These are phyloP conservation scores for Neurospora sp. DNA, from an alignment of 495 filamentous ascomycete species.

Conservation along the genomic window DNA sequence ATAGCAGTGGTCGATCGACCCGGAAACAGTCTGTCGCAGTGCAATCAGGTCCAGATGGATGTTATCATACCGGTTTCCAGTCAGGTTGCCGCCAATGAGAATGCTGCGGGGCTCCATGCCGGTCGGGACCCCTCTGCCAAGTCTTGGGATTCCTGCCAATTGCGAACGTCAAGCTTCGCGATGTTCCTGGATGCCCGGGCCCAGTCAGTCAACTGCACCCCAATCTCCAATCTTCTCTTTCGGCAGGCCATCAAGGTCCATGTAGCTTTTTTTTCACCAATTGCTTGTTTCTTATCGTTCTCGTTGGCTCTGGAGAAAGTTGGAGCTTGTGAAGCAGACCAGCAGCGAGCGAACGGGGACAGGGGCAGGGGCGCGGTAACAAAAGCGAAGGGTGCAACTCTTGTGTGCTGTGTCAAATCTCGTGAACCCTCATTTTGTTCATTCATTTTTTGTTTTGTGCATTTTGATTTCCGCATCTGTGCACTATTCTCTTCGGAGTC, in stretches of 20 bases:
- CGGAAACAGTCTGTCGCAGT: conserved; percentile 8
- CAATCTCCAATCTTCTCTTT: neutral
- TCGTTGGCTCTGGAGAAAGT: neutral
- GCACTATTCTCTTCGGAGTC: neutral
- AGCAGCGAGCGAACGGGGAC: neutral
- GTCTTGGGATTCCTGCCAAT: neutral
- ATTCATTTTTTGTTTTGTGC: neutral
- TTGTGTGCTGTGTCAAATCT: neutral
- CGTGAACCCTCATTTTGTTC: neutral
- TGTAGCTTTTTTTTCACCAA: neutral
- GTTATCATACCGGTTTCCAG: conserved; percentile 18
- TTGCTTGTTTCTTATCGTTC: neutral
- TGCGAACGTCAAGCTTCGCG: neutral
- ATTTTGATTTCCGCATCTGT: neutral
- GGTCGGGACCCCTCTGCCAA: neutral
- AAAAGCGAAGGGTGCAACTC: neutral
- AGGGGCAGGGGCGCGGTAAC: neutral
- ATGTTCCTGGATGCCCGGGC: neutral
- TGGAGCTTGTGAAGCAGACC: neutral
- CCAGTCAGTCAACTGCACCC: neutral
- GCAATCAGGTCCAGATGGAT: conserved; percentile 9
- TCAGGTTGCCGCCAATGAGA: conserved; percentile 9
- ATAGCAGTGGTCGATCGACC: conserved; percentile 3
- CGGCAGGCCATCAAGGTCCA: neutral
- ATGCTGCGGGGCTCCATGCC: neutral